phyloP scores from a whole-genome alignment of 1,139 yeast genomes.

The Torulaspora pretoriensis region DNA sequence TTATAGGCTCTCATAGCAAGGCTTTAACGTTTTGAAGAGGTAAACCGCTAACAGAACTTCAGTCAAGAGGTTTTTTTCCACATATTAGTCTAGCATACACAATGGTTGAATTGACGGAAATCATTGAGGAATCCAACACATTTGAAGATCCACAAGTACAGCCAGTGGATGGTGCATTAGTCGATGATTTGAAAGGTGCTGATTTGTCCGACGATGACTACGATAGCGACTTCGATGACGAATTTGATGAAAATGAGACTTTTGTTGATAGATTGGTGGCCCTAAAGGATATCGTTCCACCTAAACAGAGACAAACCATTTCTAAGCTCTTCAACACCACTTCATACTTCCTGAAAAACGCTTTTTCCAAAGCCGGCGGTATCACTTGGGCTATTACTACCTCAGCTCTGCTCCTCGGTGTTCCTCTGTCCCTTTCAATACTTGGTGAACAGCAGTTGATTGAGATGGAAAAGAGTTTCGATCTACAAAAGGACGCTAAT shows the following conservation, averaged over 20 bases:
- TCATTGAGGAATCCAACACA: constrained; percentile 28
- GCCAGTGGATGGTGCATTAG: constrained; percentile 23
- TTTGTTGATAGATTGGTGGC: constrained; percentile 83
- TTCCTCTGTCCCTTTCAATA: constrained; percentile 85
- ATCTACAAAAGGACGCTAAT: constrained; percentile 78
- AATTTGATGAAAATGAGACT: constrained; percentile 78
- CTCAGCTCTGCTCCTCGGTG: constrained; percentile 80
- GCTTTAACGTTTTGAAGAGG: not conserved
- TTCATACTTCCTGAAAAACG: constrained; percentile 42
- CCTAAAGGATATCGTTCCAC: constrained; percentile 85
- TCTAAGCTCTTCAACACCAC: constrained; percentile 39
- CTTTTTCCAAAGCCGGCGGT: constrained; percentile 61
- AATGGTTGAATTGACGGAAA: constrained; percentile 37
- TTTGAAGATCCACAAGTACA: constrained; percentile 26
- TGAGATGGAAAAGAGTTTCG: constrained; percentile 91
- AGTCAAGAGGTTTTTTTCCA: not conserved
- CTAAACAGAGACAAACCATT: constrained; percentile 62
- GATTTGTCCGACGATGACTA: constrained; percentile 53
- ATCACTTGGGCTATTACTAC: constrained; percentile 84
- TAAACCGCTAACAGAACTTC: not conserved
- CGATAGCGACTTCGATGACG: constrained; percentile 66
- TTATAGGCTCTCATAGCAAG: not conserved
- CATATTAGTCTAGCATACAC: not conserved
- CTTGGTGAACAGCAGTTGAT: constrained; percentile 88
- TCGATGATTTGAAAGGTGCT: constrained; percentile 18